These are phyloP conservation scores for Thinopyrum obtusiflorum DNA, from an alignment of 202 grass and related monocot species.

Conservation along the genomic window DNA sequence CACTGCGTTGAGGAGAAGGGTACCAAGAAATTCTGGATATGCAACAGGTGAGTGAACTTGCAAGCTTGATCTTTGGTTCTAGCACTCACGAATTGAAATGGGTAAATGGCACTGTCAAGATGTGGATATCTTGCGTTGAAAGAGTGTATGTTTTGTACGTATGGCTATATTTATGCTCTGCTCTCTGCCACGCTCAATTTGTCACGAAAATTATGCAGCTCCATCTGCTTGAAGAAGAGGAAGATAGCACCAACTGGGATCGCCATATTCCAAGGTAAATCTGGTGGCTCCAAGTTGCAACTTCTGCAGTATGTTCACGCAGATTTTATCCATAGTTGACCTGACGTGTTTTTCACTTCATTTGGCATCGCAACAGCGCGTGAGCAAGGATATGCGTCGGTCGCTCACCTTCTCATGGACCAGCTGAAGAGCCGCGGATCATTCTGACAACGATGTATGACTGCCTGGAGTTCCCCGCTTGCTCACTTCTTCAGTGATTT, in stretches of 20 bases:
- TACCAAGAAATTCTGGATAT: slow-evolving; percentile 83
- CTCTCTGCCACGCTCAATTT: neutral
- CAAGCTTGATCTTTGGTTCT: neutral
- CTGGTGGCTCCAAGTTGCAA: neutral
- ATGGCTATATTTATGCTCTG: neutral
- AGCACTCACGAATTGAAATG: neutral
- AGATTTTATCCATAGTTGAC: neutral
- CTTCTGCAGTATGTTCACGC: neutral
- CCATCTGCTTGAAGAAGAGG: slow-evolving; percentile 79
- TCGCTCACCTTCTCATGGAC: slow-evolving; percentile 94
- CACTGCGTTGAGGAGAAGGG: slow-evolving; percentile 87
- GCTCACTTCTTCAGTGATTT: slow-evolving; percentile 24
- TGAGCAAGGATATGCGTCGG: slow-evolving; percentile 68
- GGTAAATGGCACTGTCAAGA: neutral
- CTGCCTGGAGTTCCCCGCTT: neutral
- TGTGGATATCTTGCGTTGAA: neutral
- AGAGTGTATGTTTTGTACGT: neutral
- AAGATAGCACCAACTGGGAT: slow-evolving; percentile 81
- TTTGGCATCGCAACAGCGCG: slow-evolving; percentile 45
- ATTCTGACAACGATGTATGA: neutral
- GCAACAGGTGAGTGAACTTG: slow-evolving; percentile 59
- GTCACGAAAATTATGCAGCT: slow-evolving; percentile 41
- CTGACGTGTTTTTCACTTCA: neutral
- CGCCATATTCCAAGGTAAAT: slow-evolving; percentile 81
- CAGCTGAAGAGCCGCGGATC: slow-evolving; percentile 48